Evolutionary conservation across 2,329 filamentous ascomycete species (phyloP).

Genomic region (Ceratocystiopsis brevicomis): DNA sequence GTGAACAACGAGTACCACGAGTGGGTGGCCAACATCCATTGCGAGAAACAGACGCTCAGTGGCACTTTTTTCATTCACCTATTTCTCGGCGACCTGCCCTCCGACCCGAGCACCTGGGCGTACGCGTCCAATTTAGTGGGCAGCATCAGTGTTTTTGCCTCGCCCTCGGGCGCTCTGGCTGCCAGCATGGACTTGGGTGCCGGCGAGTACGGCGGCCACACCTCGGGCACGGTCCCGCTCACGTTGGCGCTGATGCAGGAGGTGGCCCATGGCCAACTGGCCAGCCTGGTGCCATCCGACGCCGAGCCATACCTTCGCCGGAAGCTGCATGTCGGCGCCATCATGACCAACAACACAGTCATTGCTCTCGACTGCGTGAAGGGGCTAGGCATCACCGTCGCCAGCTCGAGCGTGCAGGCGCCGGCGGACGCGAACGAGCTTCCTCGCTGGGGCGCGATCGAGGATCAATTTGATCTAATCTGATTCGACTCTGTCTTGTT

Average conservation of each 20-base stretch:
- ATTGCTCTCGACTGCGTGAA: conserved; percentile 14
- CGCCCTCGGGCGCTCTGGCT: conserved; percentile 9
- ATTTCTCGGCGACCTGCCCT: conserved; percentile 39
- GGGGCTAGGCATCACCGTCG: conserved; percentile 19
- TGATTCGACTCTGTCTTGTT: neutral
- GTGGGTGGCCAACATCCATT: conserved; percentile 49
- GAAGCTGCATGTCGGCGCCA: conserved; percentile 18
- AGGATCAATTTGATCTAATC: conserved; percentile 10
- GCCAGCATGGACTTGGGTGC: neutral
- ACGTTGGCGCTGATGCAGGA: conserved; percentile 28
- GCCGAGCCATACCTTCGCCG: conserved; percentile 24
- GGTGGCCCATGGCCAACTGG: conserved; percentile 19
- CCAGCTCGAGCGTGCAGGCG: conserved; percentile 19
- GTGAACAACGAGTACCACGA: conserved; percentile 30
- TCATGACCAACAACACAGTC: conserved; percentile 13
- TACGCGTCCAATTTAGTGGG: conserved; percentile 38
- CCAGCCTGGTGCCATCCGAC: conserved; percentile 17
- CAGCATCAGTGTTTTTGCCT: conserved; percentile 36
- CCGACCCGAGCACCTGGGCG: conserved; percentile 29
- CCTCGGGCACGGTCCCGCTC: conserved; percentile 32
- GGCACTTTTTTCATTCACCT: conserved; percentile 47
- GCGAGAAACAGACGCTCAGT: conserved; percentile 38
- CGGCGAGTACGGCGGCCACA: conserved; percentile 16
- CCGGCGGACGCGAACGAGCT: conserved; percentile 17
- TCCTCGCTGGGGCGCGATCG: conserved; percentile 18